Conservation (phyloP, 768 basidiomycete genomes). For the Nidularia sp. region DNA sequence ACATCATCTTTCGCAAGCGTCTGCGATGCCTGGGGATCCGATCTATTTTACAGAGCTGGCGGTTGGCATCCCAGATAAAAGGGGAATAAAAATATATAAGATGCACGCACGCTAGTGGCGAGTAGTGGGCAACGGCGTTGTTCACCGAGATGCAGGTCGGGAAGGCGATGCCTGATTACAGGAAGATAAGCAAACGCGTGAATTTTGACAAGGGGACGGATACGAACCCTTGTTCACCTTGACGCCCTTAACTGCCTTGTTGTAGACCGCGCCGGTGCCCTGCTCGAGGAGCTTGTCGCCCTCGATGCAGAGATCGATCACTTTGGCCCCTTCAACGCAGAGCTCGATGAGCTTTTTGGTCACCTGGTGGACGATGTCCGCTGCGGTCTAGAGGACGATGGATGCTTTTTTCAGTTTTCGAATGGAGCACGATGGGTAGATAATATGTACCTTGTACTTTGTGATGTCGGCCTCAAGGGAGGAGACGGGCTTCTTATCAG, state of each 20-base stretch:
- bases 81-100: background rate
- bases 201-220: slow-evolving; percentile 1
- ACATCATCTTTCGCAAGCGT: slow-evolving; percentile 81
- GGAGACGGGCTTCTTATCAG: slow-evolving; percentile 49
- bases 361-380: slow-evolving; percentile 83
- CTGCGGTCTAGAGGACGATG: slow-evolving; percentile 62
- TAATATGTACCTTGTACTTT: slow-evolving; percentile 72
- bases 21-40: slow-evolving; percentile 68
- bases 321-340: slow-evolving; percentile 76
- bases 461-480: slow-evolving; percentile 74
- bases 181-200: slow-evolving; percentile 1
- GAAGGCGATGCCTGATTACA: slow-evolving; percentile 75
- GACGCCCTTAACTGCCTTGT: slow-evolving; percentile 84
- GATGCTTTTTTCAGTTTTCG: slow-evolving; percentile 7
- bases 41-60: no score
- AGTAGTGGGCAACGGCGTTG: slow-evolving; percentile 94
- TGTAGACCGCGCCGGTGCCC: slow-evolving; percentile 81
- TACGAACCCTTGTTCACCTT: slow-evolving; percentile 81
- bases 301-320: slow-evolving; percentile 87
- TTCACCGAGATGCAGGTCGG: slow-evolving; percentile 93
- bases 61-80: no score
- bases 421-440: slow-evolving; percentile 8
- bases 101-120: slow-evolving; percentile 80
- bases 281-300: slow-evolving; percentile 93
- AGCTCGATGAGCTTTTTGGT: slow-evolving; percentile 81